A percentile compares a stretch with the other conserved stretches of the same genome.
phyloP scores from a whole-genome alignment of 2,329 filamentous ascomycete species.

The Colletotrichum godetiae region DNA sequence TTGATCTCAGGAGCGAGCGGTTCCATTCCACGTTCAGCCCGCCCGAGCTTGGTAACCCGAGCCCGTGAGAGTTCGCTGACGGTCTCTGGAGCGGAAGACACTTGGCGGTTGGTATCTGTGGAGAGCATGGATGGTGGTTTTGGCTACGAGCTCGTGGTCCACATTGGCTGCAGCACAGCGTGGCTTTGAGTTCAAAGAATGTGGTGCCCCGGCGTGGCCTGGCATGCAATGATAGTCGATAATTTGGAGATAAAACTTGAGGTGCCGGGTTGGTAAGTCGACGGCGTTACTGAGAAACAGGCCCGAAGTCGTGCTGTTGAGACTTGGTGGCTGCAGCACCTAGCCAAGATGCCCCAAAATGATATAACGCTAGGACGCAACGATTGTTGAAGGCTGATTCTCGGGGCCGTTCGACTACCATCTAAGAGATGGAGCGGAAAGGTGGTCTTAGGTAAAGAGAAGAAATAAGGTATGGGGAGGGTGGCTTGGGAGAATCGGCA shows the following conservation, averaged over 20 bases:
- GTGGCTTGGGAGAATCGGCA: too few species aligned
- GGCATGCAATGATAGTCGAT: not conserved
- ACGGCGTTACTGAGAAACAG: not conserved
- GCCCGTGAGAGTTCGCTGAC: not conserved
- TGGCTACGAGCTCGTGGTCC: not conserved
- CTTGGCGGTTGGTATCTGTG: not conserved
- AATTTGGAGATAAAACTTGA: not conserved
- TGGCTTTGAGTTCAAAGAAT: not conserved
- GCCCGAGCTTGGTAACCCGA: not conserved
- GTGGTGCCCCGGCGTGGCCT: not conserved
- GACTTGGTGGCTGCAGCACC: not conserved
- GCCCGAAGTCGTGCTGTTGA: not conserved
- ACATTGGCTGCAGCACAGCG: not conserved
- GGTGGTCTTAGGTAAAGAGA: not conserved
- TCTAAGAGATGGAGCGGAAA: constrained; percentile 3
- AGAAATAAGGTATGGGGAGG: not conserved
- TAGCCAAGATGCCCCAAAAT: not conserved
- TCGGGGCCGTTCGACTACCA: constrained; percentile 1
- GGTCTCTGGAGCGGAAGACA: not conserved
- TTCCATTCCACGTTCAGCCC: constrained; percentile 23
- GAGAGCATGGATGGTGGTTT: not conserved
- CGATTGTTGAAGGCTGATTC: not conserved
- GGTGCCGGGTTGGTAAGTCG: not conserved
- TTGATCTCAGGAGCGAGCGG: not conserved
- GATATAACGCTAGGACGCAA: not conserved